These are phyloP conservation scores for Antitrichia curtipendula DNA, from an alignment of 225 moss, liverwort and hornwort genomes.

Conservation along the genomic window DNA sequence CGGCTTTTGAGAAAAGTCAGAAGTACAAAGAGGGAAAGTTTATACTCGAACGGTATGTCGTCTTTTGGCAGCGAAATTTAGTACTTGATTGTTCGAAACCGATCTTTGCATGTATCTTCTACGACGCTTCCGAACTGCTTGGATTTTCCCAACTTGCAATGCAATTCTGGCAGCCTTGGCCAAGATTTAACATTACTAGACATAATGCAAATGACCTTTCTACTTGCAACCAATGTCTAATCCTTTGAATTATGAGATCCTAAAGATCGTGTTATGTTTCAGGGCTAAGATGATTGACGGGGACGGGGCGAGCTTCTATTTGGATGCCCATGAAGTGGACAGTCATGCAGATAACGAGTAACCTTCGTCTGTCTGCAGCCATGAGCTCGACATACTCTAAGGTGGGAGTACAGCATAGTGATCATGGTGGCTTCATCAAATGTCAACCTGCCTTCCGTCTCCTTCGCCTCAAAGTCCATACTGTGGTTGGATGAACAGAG, in stretches of 20 bases:
- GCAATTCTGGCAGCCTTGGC: background rate
- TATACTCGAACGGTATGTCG: constrained; percentile 49
- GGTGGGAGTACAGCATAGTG: constrained; percentile 2
- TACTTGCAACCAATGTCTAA: background rate
- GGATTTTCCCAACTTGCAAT: background rate
- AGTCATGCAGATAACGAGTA: constrained; percentile 51
- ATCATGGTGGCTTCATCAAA: background rate
- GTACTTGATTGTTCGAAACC: background rate
- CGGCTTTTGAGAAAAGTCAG: constrained; percentile 50
- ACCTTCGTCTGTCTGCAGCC: background rate
- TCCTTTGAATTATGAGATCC: background rate
- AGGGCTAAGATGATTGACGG: constrained; percentile 57
- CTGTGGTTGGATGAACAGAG: background rate
- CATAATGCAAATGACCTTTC: background rate
- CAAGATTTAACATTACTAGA: background rate
- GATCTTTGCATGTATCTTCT: background rate
- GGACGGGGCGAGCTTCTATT: constrained; percentile 41
- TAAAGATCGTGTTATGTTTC: background rate
- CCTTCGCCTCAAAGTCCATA: background rate
- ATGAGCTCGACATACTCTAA: background rate
- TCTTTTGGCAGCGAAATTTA: background rate
- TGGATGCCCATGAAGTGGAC: constrained; percentile 49
- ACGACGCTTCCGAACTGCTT: background rate
- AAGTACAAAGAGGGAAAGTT: constrained; percentile 68
- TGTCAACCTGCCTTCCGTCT: background rate